phyloP scores from a whole-genome alignment of 441 rosid species.

The Adansonia madagascariensis region DNA sequence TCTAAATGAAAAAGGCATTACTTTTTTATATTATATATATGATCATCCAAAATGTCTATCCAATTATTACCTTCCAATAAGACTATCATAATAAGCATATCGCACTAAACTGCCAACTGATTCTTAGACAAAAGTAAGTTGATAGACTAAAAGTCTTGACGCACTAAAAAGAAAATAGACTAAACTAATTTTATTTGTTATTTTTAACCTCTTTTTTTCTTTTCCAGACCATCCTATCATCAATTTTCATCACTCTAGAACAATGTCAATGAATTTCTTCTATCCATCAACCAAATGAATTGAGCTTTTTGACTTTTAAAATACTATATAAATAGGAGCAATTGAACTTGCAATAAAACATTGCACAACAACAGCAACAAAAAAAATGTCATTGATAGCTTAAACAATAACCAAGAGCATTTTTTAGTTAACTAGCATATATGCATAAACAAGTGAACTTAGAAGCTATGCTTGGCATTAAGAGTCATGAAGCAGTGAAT shows the following conservation, averaged over 20 bases:
- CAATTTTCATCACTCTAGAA: too few relatives aligned
- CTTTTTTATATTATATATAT: too few relatives aligned
- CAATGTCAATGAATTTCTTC: background rate
- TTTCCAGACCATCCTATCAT: too few relatives aligned
- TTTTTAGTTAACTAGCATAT: background rate
- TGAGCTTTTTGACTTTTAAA: background rate
- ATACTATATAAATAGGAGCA: background rate
- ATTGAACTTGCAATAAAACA: background rate
- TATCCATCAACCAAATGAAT: background rate
- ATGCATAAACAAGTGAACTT: background rate
- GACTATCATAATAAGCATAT: background rate
- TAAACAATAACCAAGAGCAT: background rate
- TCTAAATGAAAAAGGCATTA: background rate
- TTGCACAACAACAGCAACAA: background rate
- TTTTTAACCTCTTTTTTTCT: too few relatives aligned
- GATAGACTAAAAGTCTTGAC: background rate
- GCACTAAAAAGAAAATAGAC: background rate
- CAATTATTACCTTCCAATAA: background rate
- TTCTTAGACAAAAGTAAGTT: background rate
- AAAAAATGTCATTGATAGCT: background rate
- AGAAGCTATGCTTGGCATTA: background rate
- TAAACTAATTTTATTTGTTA: too few relatives aligned
- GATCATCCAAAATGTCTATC: background rate
- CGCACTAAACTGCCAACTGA: background rate
- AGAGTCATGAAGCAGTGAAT: background rate